These are phyloP conservation scores for Penicillium antarcticum DNA, from an alignment of 495 filamentous ascomycete genomes.

Conservation along the genomic window DNA sequence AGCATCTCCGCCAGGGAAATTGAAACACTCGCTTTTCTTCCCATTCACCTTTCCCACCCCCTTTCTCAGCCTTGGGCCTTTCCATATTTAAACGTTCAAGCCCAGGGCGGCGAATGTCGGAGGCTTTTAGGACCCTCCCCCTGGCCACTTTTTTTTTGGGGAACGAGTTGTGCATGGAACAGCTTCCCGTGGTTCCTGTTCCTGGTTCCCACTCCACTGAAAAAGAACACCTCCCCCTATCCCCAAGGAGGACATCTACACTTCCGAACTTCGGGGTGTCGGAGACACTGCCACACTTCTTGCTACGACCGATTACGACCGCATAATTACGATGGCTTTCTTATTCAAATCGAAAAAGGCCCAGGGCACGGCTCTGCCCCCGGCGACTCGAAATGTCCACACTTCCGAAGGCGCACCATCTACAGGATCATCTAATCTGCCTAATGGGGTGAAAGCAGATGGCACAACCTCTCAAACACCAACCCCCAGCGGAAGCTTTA, in stretches of 20 bases:
- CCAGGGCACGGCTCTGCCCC: slow-evolving; percentile 45
- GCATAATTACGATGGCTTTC: slow-evolving; percentile 54
- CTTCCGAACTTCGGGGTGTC: slow-evolving; percentile 7
- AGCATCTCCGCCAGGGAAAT: slow-evolving; percentile 26
- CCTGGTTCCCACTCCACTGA: slow-evolving; percentile 30
- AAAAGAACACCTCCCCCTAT: slow-evolving; percentile 18
- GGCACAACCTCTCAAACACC: slow-evolving; percentile 46
- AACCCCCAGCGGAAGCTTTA: slow-evolving; percentile 62
- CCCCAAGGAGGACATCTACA: background rate
- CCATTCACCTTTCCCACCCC: slow-evolving; percentile 12
- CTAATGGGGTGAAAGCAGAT: slow-evolving; percentile 42
- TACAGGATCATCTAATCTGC: slow-evolving; percentile 19
- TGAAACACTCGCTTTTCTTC: slow-evolving; percentile 16
- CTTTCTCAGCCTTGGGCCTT: slow-evolving; percentile 7
- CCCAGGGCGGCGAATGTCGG: slow-evolving; percentile 6
- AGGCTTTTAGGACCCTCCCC: slow-evolving; percentile 4
- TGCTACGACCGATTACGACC: slow-evolving; percentile 38
- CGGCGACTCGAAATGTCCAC: slow-evolving; percentile 51
- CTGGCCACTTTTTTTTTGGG: slow-evolving; percentile 16
- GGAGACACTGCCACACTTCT: slow-evolving; percentile 17
- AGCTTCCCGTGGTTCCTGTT: slow-evolving; percentile 22
- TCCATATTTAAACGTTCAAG: slow-evolving; percentile 3
- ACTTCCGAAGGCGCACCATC: slow-evolving; percentile 43
- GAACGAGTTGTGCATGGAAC: slow-evolving; percentile 22
- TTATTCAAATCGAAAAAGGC: slow-evolving; percentile 62